These are phyloP conservation scores for Xerocomellus intermedius DNA, from an alignment of 768 basidiomycete species.

Conservation along the genomic window DNA sequence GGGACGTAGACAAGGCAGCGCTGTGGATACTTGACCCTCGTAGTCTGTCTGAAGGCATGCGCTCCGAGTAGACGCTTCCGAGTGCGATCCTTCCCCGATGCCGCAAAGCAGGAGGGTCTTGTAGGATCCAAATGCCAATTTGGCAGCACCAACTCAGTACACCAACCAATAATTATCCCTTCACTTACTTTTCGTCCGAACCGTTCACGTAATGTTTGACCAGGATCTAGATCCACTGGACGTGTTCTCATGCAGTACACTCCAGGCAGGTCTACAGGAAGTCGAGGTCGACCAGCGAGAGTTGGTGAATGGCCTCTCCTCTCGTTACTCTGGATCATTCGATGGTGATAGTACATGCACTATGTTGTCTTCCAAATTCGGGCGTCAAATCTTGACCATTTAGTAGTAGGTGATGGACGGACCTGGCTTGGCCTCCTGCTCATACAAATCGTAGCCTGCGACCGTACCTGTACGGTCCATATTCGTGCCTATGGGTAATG, in stretches of 20 bases:
- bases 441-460: no score
- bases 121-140: no score
- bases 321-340: slow-evolving; percentile 18
- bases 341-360: no score
- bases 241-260: neutral
- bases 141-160: no score
- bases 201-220: neutral
- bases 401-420: no score
- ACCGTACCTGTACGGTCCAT: no score
- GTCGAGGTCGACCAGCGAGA: slow-evolving; percentile 18
- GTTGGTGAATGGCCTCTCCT: slow-evolving; percentile 16
- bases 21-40: slow-evolving; percentile 80
- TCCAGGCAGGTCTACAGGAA: slow-evolving; percentile 3
- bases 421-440: no score
- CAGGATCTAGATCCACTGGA: neutral
- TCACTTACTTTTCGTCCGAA: neutral
- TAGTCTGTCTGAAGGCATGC: slow-evolving; percentile 39
- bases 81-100: no score
- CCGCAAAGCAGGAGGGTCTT: no score
- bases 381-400: no score
- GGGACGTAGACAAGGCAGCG: slow-evolving; percentile 33
- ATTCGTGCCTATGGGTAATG: no score
- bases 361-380: no score
- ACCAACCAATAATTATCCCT: neutral
- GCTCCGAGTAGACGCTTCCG: neutral